Percentiles rank a stretch among this genome's conserved stretches.
These are phyloP conservation scores for Jasminum sambac DNA, from an alignment of 257 asterid genomes.

Conservation along the genomic window DNA sequence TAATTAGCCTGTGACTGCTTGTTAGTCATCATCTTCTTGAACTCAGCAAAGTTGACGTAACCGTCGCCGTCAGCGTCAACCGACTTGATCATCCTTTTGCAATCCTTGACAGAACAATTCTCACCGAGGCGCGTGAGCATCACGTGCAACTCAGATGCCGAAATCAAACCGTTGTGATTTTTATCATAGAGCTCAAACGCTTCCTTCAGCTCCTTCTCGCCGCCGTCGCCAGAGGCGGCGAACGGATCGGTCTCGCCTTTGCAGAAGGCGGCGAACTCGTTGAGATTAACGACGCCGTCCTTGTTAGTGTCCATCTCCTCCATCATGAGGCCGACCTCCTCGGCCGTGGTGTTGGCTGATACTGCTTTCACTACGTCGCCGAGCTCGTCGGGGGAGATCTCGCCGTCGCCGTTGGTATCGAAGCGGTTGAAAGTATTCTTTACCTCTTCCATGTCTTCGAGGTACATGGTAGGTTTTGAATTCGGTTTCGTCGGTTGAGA, in stretches of 20 bases:
- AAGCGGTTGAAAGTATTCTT: conserved; percentile 63
- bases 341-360: conserved; percentile 57
- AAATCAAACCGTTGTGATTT: conserved; percentile 81
- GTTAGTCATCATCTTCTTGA: conserved; percentile 75
- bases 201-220: conserved; percentile 62
- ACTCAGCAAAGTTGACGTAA: conserved; percentile 65
- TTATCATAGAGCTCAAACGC: conserved; percentile 85
- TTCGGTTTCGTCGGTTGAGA: conserved; percentile 29
- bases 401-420: conserved; percentile 83
- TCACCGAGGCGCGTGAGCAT: conserved; percentile 76
- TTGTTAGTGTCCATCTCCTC: conserved; percentile 70
- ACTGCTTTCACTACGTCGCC: conserved; percentile 59
- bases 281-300: conserved; percentile 71
- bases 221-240: conserved; percentile 25
- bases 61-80: conserved; percentile 86
- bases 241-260: conserved; percentile 37
- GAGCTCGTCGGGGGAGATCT: conserved; percentile 77
- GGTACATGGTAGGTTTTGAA: conserved; percentile 39
- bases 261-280: conserved; percentile 76
- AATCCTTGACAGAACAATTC: conserved; percentile 57
- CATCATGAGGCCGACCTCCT: conserved; percentile 66
- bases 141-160: conserved; percentile 69
- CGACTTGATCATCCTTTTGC: conserved; percentile 70
- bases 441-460: conserved; percentile 55
- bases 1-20: neutral